These are phyloP conservation scores for Brassica rapa DNA, from an alignment of 345 rosid genomes.

Conservation along the genomic window DNA sequence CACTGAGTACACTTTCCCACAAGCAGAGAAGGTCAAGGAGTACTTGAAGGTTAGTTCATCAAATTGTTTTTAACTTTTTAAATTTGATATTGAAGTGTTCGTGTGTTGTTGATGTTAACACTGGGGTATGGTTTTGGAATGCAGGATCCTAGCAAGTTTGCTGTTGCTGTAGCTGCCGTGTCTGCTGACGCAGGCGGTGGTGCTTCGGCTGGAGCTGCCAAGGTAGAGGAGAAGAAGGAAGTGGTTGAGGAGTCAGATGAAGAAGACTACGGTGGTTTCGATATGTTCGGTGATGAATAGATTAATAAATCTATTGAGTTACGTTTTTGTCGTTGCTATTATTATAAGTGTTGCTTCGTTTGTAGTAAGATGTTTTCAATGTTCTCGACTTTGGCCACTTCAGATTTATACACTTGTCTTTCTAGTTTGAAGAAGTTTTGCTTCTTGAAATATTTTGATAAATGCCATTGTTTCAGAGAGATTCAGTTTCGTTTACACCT, in stretches of 20 bases:
- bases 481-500: too few relatives aligned
- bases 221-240: conserved; percentile 40
- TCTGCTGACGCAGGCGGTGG: conserved; percentile 38
- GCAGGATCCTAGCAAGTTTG: conserved; percentile 48
- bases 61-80: not conserved
- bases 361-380: conserved; percentile 14
- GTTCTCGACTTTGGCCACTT: conserved; percentile 20
- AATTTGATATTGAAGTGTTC: not conserved
- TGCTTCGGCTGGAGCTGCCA: conserved; percentile 28
- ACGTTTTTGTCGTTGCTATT: conserved; percentile 22
- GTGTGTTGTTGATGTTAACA: not conserved
- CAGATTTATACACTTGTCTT: conserved; percentile 5
- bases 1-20: conserved; percentile 79
- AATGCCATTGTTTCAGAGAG: too few relatives aligned
- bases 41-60: conserved; percentile 59
- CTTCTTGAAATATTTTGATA: not conserved
- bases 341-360: conserved; percentile 10
- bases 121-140: not conserved
- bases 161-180: conserved; percentile 32
- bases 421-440: not conserved
- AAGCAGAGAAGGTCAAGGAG: conserved; percentile 92
- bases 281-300: conserved; percentile 35
- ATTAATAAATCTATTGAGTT: conserved; percentile 9
- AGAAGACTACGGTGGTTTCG: conserved; percentile 45
- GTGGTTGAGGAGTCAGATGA: conserved; percentile 41